A percentile compares a stretch with the other conserved stretches of the same genome.
Evolutionary conservation across 192 early-diverging fungal species (phyloP).

Genomic region (Rhizophagus sp.): DNA sequence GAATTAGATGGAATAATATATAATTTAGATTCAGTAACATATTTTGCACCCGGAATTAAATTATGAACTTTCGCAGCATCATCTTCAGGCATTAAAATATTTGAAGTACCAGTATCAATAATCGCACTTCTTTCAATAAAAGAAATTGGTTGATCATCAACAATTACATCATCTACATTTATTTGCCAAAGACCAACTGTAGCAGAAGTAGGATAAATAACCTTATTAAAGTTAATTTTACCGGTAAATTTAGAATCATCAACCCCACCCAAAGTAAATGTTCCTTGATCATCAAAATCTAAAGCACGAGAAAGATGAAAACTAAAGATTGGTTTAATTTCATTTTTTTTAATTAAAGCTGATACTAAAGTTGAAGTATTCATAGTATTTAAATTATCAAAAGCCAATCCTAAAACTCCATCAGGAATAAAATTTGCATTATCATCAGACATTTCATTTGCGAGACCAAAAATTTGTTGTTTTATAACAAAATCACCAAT

Average conservation of each 20-base stretch:
- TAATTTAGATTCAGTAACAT: not conserved
- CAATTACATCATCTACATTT: not conserved
- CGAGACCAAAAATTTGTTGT: conserved; percentile 40
- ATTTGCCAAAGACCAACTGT: not conserved
- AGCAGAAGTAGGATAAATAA: not conserved
- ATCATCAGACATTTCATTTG: conserved; percentile 45
- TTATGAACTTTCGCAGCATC: conserved; percentile 40
- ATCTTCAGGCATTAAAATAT: conserved; percentile 45
- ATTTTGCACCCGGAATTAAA: conserved; percentile 38
- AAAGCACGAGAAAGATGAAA: conserved; percentile 49
- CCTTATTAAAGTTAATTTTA: not conserved
- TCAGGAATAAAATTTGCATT: conserved; percentile 52
- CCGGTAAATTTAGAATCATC: not conserved
- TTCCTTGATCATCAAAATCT: conserved; percentile 11
- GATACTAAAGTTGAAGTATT: conserved; percentile 44
- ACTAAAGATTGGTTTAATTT: conserved; percentile 59
- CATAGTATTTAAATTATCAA: conserved; percentile 36
- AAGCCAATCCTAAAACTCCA: conserved; percentile 60
- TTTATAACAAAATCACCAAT: conserved; percentile 21
- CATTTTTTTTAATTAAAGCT: conserved; percentile 50
- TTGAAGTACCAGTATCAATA: conserved; percentile 55
- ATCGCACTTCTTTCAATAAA: not conserved
- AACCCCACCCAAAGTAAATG: conserved; percentile 3
- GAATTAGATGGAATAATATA: not conserved
- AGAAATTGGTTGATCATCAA: not conserved